Conservation (phyloP, 805 yeast species). For the Osmozyma mogii region DNA sequence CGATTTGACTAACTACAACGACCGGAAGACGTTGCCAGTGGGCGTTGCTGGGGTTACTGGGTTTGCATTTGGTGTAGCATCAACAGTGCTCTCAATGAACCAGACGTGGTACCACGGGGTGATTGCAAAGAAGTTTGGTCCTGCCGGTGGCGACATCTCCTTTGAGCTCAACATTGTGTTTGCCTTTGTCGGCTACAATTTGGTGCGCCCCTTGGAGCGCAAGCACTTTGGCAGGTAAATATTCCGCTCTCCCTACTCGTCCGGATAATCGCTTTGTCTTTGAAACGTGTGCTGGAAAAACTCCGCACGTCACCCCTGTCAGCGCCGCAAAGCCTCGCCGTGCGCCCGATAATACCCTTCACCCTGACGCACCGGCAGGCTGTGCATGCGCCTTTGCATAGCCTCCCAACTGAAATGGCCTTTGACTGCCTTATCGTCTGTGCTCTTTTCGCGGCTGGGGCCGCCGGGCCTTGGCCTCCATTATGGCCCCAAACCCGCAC, state of each 20-base stretch:
- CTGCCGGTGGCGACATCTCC: constrained; percentile 22
- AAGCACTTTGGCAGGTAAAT: constrained; percentile 20
- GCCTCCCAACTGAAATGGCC: too few species aligned
- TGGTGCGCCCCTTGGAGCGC: constrained; percentile 23
- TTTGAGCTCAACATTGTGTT: constrained; percentile 22
- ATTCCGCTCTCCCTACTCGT: not conserved
- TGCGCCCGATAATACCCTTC: not conserved
- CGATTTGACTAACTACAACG: constrained; percentile 18
- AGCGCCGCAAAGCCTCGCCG: not conserved
- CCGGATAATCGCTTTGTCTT: not conserved
- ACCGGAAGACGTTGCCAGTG: constrained; percentile 17
- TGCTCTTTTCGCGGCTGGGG: too few species aligned
- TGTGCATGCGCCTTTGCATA: too few species aligned
- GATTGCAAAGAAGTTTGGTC: constrained; percentile 17
- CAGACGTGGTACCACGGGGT: constrained; percentile 29
- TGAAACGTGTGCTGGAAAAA: not conserved
- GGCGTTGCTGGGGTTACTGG: constrained; percentile 25
- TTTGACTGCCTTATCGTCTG: too few species aligned
- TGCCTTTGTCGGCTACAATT: constrained; percentile 20
- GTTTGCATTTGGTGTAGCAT: constrained; percentile 23
- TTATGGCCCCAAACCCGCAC: too few species aligned
- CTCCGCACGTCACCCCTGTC: not conserved
- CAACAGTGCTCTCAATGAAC: constrained; percentile 25
- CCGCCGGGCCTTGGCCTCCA: too few species aligned
- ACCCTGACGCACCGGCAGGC: too few species aligned